Evolutionary conservation across 2,329 filamentous ascomycete genomes (phyloP).

Genomic region (Aspergillus unguis): DNA sequence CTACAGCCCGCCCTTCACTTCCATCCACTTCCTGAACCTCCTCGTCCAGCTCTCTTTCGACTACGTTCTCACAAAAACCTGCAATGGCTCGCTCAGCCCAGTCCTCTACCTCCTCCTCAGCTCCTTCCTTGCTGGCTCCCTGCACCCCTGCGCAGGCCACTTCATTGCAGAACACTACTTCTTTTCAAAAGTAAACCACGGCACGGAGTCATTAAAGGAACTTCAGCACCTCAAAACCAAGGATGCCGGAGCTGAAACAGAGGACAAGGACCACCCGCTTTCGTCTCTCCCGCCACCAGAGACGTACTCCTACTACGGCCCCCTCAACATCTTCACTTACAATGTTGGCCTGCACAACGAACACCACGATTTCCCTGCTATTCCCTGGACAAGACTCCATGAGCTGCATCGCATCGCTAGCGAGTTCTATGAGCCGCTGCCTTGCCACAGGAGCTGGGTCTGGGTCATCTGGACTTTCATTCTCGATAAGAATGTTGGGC

Average conservation of each 20-base stretch:
- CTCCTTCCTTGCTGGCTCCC: slow-evolving; percentile 86
- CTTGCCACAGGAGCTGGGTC: slow-evolving; percentile 84
- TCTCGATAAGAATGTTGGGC: slow-evolving; percentile 79
- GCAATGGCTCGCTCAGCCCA: slow-evolving; percentile 57
- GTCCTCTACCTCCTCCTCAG: slow-evolving; percentile 81
- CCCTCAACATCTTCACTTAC: slow-evolving; percentile 88
- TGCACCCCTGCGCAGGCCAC: slow-evolving; percentile 93
- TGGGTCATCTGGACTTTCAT: slow-evolving; percentile 96
- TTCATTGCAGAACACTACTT: slow-evolving; percentile 99
- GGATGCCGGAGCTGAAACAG: not conserved
- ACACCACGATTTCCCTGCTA: slow-evolving; percentile 96
- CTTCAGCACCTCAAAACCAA: slow-evolving; percentile 20
- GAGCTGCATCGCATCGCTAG: slow-evolving; percentile 73
- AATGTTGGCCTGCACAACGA: slow-evolving; percentile 98
- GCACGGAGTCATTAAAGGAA: slow-evolving; percentile 54
- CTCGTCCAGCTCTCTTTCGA: slow-evolving; percentile 75
- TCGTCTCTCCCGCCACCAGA: slow-evolving; percentile 72
- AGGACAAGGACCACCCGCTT: slow-evolving; percentile 47
- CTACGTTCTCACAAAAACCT: slow-evolving; percentile 59
- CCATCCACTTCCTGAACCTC: slow-evolving; percentile 80
- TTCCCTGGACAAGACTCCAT: slow-evolving; percentile 87
- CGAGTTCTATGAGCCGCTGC: slow-evolving; percentile 89
- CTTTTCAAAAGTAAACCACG: slow-evolving; percentile 46
- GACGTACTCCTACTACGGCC: slow-evolving; percentile 95
- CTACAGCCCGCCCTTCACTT: slow-evolving; percentile 82